A percentile compares a stretch with the other conserved stretches of the same genome.
phyloP scores from a whole-genome alignment of 495 filamentous ascomycete species.

The Cryomyces antarcticus region DNA sequence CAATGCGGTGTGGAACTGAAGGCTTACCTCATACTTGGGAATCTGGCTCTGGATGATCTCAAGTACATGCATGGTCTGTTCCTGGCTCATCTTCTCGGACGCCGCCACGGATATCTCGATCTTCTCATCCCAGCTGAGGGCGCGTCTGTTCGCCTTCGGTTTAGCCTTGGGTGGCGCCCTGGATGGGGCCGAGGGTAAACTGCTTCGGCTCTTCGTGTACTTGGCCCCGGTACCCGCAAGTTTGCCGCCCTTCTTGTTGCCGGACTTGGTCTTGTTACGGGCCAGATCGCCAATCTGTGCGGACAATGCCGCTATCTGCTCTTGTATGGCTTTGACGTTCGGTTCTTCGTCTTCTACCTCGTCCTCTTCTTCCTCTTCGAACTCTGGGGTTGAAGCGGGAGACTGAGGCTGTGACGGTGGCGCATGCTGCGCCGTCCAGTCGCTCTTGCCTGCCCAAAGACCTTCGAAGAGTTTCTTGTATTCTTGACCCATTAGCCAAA shows the following conservation, averaged over 20 bases:
- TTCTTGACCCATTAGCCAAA: constrained; percentile 46
- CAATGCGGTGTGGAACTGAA: no score
- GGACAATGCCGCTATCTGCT: constrained; percentile 42
- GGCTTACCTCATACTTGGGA: no score
- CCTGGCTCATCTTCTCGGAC: no score
- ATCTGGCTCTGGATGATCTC: constrained; percentile 73
- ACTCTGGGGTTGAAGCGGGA: constrained; percentile 29
- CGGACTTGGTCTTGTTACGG: constrained; percentile 26
- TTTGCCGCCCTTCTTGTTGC: constrained; percentile 25
- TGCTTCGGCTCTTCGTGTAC: constrained; percentile 25
- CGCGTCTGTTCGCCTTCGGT: background rate
- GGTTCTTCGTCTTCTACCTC: constrained; percentile 42
- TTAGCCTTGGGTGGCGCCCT: constrained; percentile 6
- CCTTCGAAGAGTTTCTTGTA: constrained; percentile 51
- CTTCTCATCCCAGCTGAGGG: constrained; percentile 55
- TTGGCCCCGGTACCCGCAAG: constrained; percentile 25
- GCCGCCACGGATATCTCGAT: constrained; percentile 71
- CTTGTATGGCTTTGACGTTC: constrained; percentile 39
- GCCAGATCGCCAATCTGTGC: constrained; percentile 29
- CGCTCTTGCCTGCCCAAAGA: constrained; percentile 52
- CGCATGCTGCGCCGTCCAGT: constrained; percentile 56
- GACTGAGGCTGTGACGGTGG: constrained; percentile 29
- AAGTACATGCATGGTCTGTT: constrained; percentile 62
- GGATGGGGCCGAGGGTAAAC: background rate
- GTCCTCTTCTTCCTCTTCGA: constrained; percentile 41